Evolutionary conservation across 2,329 filamentous ascomycete genomes (phyloP), one percentile per base, ranked within the genome.

Genomic region (Claviceps purpurea): DNA sequence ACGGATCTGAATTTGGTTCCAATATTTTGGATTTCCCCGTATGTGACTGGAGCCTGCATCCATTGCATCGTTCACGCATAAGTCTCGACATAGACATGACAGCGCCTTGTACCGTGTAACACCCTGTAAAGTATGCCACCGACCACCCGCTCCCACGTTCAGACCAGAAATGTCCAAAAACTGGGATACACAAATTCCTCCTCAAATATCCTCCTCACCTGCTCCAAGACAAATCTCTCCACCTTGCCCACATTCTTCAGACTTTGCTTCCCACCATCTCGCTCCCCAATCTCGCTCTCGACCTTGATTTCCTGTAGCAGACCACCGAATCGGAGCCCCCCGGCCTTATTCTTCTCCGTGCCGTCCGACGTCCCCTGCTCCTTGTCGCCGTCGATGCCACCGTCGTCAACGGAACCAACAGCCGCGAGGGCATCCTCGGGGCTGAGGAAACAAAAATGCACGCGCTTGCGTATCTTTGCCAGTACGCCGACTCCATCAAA

Each of bases 191-290:
- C 90, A 70, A 97, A 93, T 67, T 98, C 93, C 65, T 97, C 93
- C 69, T 98, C 93, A 63, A 98, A 97, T 60, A 98, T 97, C 63
- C 89, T 81, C 64, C 91, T 82, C 56, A 98, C 93, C 69, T 97
- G 91, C 66, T 97, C 91, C 54, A 98, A 75, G 52, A 98, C 89
- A 66, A 98, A 98, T 61, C 89, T 86, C 72, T 98, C 93, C 53
- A 98, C 93, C 74, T 98, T 98, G 54, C 93, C 91, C 49, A 98
- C 91, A 66, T 98, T 98, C 75, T 96, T 97, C 55, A 98, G 72
- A 47, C 91, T 93, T 71, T 96, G 91, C 70, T 93, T 95, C 26
- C 89, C 88, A 55, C 86, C 84, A 62, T 94, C 89, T 58, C 89
- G 82, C 65, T 93, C 85, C 6, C 93, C 93, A 66, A 98, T 98